phyloP scores from a whole-genome alignment of 2,329 filamentous ascomycete species.

The Colletotrichum filicis region DNA sequence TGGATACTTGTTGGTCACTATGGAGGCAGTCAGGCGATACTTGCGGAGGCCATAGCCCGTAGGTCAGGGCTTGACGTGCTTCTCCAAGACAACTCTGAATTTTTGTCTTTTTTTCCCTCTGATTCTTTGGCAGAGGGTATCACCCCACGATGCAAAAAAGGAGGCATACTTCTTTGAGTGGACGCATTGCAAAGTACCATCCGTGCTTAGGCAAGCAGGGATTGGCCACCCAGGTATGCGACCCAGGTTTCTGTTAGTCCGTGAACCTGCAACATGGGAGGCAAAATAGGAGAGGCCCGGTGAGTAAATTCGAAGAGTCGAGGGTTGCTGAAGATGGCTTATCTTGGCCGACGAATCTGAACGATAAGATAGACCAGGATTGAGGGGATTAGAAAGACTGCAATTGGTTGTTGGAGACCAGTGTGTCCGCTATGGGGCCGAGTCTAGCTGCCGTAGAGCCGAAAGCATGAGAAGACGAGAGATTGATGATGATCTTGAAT shows the following conservation, averaged over 20 bases:
- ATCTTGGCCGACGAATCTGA: slow-evolving; percentile 9
- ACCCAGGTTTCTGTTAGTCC: background rate
- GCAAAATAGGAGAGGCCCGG: background rate
- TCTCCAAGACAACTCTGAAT: background rate
- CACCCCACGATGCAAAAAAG: background rate
- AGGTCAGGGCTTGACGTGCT: background rate
- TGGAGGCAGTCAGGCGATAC: slow-evolving; percentile 16
- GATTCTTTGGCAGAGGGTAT: background rate
- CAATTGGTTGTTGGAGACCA: slow-evolving; percentile 10
- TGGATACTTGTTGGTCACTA: slow-evolving; percentile 8
- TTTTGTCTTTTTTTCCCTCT: background rate
- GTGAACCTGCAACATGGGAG: slow-evolving; percentile 16
- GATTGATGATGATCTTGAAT: slow-evolving; percentile 4
- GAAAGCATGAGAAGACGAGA: slow-evolving; percentile 13
- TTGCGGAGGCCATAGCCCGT: slow-evolving; percentile 1
- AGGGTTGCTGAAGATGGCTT: slow-evolving; percentile 11
- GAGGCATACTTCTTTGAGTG: background rate
- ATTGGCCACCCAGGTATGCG: slow-evolving; percentile 4
- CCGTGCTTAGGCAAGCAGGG: background rate
- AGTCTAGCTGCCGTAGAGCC: slow-evolving; percentile 19
- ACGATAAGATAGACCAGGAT: slow-evolving; percentile 7
- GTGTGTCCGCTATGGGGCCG: slow-evolving; percentile 17
- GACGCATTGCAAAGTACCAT: background rate
- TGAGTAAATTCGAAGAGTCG: slow-evolving; percentile 5
- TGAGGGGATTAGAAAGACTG: background rate